Percentiles rank a stretch among this genome's conserved stretches.
phyloP scores from a whole-genome alignment of 2,329 filamentous ascomycete genomes.

The Beauveria medogensis region DNA sequence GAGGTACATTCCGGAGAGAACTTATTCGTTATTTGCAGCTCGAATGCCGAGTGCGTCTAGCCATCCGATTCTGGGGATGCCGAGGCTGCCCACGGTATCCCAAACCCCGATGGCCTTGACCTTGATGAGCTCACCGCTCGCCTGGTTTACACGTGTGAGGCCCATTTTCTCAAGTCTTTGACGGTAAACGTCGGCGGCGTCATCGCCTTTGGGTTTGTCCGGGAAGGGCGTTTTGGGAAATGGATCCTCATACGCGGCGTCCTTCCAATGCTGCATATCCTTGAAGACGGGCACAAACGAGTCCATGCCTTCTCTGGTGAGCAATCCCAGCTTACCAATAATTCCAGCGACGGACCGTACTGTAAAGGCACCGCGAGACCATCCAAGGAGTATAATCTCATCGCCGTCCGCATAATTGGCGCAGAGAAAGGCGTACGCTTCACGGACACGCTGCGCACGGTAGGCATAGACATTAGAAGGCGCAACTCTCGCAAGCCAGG shows the following conservation, averaged over 20 bases:
- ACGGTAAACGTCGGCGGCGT: constrained; percentile 35
- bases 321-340: constrained; percentile 41
- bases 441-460: constrained; percentile 41
- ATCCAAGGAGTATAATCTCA: constrained; percentile 48
- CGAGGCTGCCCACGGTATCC: constrained; percentile 36
- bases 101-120: constrained; percentile 39
- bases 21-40: constrained; percentile 38
- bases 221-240: constrained; percentile 40
- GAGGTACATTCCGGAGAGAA: constrained; percentile 16
- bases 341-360: constrained; percentile 48
- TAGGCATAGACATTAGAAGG: constrained; percentile 6
- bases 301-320: constrained; percentile 45
- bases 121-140: constrained; percentile 35
- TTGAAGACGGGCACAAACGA: constrained; percentile 49
- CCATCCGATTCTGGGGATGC: constrained; percentile 37
- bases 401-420: constrained; percentile 53
- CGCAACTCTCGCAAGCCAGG: background rate
- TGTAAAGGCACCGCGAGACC: constrained; percentile 52
- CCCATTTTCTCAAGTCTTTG: constrained; percentile 34
- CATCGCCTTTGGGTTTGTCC: constrained; percentile 38
- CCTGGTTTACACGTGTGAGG: constrained; percentile 32
- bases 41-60: constrained; percentile 39
- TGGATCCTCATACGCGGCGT: constrained; percentile 35
- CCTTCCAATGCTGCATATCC: constrained; percentile 47
- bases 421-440: constrained; percentile 55